Evolutionary conservation across 1,139 yeast genomes (phyloP).

Genomic region (Candida sanyaensis): DNA sequence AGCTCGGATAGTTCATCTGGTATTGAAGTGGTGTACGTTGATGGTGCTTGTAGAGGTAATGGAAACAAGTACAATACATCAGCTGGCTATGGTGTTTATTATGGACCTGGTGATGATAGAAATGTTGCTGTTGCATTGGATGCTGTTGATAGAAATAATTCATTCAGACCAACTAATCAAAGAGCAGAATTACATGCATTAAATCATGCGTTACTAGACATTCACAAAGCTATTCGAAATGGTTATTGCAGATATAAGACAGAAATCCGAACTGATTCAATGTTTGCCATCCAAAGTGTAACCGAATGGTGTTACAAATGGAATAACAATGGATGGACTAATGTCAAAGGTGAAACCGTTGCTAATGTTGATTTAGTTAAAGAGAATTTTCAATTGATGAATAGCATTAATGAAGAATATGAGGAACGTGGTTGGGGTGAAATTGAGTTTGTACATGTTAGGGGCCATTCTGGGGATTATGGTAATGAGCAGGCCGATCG

Average conservation of each 20-base stretch:
- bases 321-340: constrained; percentile 56
- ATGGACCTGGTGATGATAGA: constrained; percentile 53
- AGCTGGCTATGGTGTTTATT: constrained; percentile 72
- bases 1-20: not conserved
- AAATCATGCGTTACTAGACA: constrained; percentile 49
- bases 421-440: constrained; percentile 28
- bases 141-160: constrained; percentile 20
- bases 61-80: constrained; percentile 48
- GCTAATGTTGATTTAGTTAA: constrained; percentile 54
- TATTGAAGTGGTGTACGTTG: constrained; percentile 50
- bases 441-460: constrained; percentile 57
- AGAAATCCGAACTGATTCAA: constrained; percentile 56
- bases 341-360: constrained; percentile 44
- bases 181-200: constrained; percentile 79
- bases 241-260: constrained; percentile 19
- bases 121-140: constrained; percentile 53
- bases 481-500: constrained; percentile 82
- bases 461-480: constrained; percentile 65
- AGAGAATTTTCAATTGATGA: constrained; percentile 22
- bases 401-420: constrained; percentile 30
- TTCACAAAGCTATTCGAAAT: constrained; percentile 23
- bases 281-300: constrained; percentile 51
- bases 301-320: constrained; percentile 55
- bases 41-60: constrained; percentile 66
- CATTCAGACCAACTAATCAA: constrained; percentile 64